Evolutionary conservation across 495 filamentous ascomycete species (phyloP).

Genomic region (Podospora conica): DNA sequence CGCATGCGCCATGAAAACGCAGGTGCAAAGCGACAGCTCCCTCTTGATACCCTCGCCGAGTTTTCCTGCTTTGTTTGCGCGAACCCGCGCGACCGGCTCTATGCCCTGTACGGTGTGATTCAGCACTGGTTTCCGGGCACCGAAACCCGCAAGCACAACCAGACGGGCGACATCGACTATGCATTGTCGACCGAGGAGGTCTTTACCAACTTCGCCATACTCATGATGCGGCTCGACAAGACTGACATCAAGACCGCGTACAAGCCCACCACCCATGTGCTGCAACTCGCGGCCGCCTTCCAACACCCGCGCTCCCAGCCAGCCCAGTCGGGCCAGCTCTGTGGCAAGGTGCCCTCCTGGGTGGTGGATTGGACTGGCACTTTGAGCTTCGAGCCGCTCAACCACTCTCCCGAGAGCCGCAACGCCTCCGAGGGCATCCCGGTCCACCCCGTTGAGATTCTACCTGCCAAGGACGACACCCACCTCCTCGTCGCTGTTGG

Average conservation of each 20-base stretch:
- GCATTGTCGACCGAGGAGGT: neutral
- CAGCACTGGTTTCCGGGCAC: slow-evolving; percentile 4
- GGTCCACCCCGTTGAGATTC: too few species aligned
- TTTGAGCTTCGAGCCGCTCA: slow-evolving; percentile 1
- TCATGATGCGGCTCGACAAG: neutral
- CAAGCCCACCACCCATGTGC: too few species aligned
- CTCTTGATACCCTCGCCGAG: slow-evolving; percentile 5
- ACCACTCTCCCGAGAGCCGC: neutral
- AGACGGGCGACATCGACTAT: neutral
- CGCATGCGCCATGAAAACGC: neutral
- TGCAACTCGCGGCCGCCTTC: neutral
- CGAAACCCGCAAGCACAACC: neutral
- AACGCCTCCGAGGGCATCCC: neutral
- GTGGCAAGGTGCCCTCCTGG: slow-evolving; percentile 4
- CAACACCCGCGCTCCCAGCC: too few species aligned
- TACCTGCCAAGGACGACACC: neutral
- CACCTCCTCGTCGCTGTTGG: neutral
- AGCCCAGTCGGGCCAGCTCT: neutral
- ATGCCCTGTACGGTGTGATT: slow-evolving; percentile 11
- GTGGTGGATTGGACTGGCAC: slow-evolving; percentile 9
- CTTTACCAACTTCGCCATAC: neutral
- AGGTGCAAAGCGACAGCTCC: neutral
- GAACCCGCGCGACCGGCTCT: slow-evolving; percentile 8
- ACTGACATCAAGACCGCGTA: too few species aligned
- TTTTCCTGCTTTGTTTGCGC: slow-evolving; percentile 7